Percentiles rank a stretch among this genome's conserved stretches.
Conservation (phyloP, 139 green algal genomes). For the Chlamydomonas incerta region DNA sequence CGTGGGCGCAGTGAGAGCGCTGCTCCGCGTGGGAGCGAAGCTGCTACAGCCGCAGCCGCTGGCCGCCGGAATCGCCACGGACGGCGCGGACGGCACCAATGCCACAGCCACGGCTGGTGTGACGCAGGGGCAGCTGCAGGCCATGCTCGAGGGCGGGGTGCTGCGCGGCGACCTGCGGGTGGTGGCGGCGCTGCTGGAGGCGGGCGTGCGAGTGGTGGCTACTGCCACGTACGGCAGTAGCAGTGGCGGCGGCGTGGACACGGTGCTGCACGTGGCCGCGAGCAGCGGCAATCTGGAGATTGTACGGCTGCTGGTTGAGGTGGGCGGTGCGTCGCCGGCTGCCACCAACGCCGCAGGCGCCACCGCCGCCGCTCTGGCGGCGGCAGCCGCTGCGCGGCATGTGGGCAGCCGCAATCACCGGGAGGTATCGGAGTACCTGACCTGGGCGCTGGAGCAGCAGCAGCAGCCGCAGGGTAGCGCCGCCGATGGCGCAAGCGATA, state of each 20-base stretch:
- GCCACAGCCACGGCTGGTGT: too few species aligned
- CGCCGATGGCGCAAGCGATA: too few species aligned
- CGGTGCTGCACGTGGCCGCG: neutral
- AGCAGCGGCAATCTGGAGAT: neutral
- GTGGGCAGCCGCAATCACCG: neutral
- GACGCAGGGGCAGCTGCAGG: neutral
- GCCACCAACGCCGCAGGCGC: neutral
- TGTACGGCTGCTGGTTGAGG: conserved; percentile 8
- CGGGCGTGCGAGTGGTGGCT: neutral
- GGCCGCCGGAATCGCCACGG: too few species aligned
- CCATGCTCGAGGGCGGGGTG: neutral
- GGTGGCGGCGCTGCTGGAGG: conserved; percentile 1
- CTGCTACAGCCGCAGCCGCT: too few species aligned
- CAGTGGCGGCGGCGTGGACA: neutral
- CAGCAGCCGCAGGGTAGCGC: neutral
- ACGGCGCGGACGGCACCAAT: too few species aligned
- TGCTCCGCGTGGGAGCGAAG: neutral
- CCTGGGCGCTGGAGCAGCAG: neutral
- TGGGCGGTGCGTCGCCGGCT: neutral
- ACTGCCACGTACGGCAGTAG: neutral
- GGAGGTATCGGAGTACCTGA: neutral
- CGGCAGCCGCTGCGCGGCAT: neutral
- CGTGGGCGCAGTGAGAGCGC: neutral
- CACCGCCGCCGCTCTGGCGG: neutral
- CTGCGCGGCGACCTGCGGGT: neutral